A percentile compares a stretch with the other conserved stretches of the same genome.
phyloP scores from a whole-genome alignment of 2,329 filamentous ascomycete genomes.

The Alternaria longipes region DNA sequence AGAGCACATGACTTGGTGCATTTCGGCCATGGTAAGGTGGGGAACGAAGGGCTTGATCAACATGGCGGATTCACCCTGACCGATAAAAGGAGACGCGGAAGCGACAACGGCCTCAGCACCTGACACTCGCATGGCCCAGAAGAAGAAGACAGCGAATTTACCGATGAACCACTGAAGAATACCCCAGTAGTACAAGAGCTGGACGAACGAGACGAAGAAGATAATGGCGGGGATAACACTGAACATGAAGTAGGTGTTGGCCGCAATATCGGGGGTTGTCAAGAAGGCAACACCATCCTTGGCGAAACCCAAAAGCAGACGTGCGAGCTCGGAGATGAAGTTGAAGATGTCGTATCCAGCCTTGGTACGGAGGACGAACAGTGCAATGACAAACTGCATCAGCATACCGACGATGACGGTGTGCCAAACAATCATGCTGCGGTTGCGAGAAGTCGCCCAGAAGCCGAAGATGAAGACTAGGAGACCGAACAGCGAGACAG shows the following conservation, averaged over 20 bases:
- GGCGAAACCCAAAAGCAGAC: constrained; percentile 78
- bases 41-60: constrained; percentile 86
- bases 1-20: constrained; percentile 92
- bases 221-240: constrained; percentile 89
- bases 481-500: constrained; percentile 81
- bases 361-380: constrained; percentile 84
- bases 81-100: constrained; percentile 91
- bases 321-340: constrained; percentile 81
- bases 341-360: constrained; percentile 90
- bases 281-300: constrained; percentile 77
- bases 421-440: constrained; percentile 62
- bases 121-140: constrained; percentile 86
- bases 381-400: constrained; percentile 83
- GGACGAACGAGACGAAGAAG: constrained; percentile 94
- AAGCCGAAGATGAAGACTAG: constrained; percentile 73
- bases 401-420: constrained; percentile 85
- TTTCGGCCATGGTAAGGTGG: constrained; percentile 84
- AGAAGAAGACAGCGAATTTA: constrained; percentile 91
- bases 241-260: constrained; percentile 73
- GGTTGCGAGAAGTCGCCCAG: constrained; percentile 75
- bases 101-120: constrained; percentile 94
- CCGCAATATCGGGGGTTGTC: constrained; percentile 58
- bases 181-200: constrained; percentile 82
- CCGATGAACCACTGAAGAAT: constrained; percentile 88
- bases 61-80: constrained; percentile 94